Percentiles rank a stretch among this genome's conserved stretches.
phyloP scores from a whole-genome alignment of 148 eudicot genomes.

The Selenicereus undatus region DNA sequence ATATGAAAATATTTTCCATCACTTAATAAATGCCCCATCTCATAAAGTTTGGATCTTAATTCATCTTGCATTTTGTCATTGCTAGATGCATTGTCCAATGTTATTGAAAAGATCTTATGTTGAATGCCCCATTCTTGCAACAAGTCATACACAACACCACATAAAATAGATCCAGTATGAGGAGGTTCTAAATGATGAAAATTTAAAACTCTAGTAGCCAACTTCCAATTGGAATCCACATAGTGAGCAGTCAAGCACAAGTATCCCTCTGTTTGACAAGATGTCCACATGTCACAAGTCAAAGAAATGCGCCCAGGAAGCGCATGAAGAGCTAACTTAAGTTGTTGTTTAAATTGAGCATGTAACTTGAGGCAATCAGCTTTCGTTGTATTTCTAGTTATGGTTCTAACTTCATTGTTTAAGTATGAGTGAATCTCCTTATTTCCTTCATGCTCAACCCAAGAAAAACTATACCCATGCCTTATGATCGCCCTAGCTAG shows the following conservation, averaged over 20 bases:
- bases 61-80: slow-evolving; percentile 15
- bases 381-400: slow-evolving; percentile 1
- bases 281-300: slow-evolving; percentile 24
- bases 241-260: slow-evolving; percentile 19
- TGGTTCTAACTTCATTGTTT: background rate
- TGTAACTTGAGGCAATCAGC: background rate
- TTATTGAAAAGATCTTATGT: slow-evolving; percentile 22
- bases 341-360: background rate
- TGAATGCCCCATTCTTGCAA: slow-evolving; percentile 17
- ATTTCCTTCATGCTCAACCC: slow-evolving; percentile 16
- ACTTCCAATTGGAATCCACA: slow-evolving; percentile 11
- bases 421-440: background rate
- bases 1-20: no score
- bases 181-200: slow-evolving; percentile 20
- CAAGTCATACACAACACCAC: background rate
- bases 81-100: slow-evolving; percentile 24
- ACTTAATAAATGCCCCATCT: background rate
- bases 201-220: slow-evolving; percentile 9
- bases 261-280: slow-evolving; percentile 18
- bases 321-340: background rate
- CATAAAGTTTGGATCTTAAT: background rate
- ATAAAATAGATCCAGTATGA: slow-evolving; percentile 11
- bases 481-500: slow-evolving; percentile 8
- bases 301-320: slow-evolving; percentile 18
- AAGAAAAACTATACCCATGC: slow-evolving; percentile 15